These are phyloP conservation scores for Cercospora janseana DNA, from an alignment of 2,329 filamentous ascomycete species.

Conservation along the genomic window DNA sequence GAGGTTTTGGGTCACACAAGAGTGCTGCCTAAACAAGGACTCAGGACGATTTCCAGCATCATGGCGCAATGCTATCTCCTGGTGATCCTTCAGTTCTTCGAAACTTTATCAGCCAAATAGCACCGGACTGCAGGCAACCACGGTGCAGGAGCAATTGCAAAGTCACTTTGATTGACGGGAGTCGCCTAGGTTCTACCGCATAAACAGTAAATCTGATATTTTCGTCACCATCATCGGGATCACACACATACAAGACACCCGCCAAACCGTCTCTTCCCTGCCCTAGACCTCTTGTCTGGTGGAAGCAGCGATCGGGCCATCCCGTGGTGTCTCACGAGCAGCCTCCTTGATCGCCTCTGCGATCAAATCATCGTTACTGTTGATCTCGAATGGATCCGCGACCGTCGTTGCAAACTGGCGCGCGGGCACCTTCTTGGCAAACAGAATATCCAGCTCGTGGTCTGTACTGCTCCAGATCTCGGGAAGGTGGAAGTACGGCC, in stretches of 20 bases:
- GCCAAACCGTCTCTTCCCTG: neutral
- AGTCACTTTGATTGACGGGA: too few species aligned
- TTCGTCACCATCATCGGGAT: neutral
- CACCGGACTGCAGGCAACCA: too few species aligned
- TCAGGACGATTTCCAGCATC: too few species aligned
- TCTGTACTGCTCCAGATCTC: slow-evolving; percentile 56
- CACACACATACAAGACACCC: neutral
- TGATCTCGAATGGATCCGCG: slow-evolving; percentile 2
- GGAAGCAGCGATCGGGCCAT: neutral
- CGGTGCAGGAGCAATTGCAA: too few species aligned
- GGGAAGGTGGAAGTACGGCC: slow-evolving; percentile 33
- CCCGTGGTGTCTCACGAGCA: slow-evolving; percentile 1
- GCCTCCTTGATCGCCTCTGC: slow-evolving; percentile 9
- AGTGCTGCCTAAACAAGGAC: too few species aligned
- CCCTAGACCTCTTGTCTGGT: slow-evolving; percentile 6
- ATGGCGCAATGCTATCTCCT: too few species aligned
- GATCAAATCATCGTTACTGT: slow-evolving; percentile 5
- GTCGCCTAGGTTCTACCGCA: neutral
- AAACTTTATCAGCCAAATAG: too few species aligned
- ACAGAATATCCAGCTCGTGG: slow-evolving; percentile 57
- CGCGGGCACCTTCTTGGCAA: slow-evolving; percentile 48
- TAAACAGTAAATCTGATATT: neutral
- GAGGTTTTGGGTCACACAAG: too few species aligned
- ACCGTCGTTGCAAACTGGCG: slow-evolving; percentile 38
- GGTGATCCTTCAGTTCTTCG: too few species aligned